Evolutionary conservation across 1,284 basidiomycete genomes (phyloP).

Genomic region (Ustilago curta): DNA sequence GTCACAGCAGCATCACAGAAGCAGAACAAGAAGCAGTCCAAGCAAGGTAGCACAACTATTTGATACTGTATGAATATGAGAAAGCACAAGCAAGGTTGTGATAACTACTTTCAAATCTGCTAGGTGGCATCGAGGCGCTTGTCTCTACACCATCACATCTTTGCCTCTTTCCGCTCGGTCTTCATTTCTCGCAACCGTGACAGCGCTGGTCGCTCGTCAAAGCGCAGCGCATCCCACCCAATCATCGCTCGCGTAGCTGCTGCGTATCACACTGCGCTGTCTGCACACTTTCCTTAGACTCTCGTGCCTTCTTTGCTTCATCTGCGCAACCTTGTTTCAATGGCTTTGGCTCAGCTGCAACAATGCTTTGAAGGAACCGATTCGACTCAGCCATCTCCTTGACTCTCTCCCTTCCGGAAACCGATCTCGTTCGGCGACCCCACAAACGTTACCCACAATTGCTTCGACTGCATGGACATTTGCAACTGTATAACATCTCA

Average conservation of each 20-base stretch:
- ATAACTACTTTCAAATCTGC: not conserved
- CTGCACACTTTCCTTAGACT: not conserved
- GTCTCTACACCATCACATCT: constrained; percentile 4
- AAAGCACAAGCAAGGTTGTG: not conserved
- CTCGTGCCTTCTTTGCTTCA: not conserved
- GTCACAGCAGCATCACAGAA: too few species aligned
- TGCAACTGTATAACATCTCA: too few species aligned
- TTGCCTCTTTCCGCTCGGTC: not conserved
- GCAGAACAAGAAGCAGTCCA: too few species aligned
- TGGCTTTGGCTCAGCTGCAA: not conserved
- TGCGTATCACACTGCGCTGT: not conserved
- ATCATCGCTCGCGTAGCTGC: not conserved
- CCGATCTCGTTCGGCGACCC: not conserved
- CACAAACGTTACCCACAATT: not conserved
- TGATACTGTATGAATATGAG: too few species aligned
- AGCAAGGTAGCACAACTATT: too few species aligned
- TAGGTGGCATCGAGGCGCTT: not conserved
- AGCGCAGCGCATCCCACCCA: too few species aligned
- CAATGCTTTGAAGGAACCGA: too few species aligned
- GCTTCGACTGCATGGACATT: not conserved
- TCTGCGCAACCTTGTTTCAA: not conserved
- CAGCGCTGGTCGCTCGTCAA: constrained; percentile 4
- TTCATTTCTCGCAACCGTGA: constrained; percentile 1
- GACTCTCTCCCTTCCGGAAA: not conserved
- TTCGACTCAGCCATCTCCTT: not conserved